Evolutionary conservation across 352 stramenopile species (phyloP).

Genomic region (Phytopythium ostracodes): DNA sequence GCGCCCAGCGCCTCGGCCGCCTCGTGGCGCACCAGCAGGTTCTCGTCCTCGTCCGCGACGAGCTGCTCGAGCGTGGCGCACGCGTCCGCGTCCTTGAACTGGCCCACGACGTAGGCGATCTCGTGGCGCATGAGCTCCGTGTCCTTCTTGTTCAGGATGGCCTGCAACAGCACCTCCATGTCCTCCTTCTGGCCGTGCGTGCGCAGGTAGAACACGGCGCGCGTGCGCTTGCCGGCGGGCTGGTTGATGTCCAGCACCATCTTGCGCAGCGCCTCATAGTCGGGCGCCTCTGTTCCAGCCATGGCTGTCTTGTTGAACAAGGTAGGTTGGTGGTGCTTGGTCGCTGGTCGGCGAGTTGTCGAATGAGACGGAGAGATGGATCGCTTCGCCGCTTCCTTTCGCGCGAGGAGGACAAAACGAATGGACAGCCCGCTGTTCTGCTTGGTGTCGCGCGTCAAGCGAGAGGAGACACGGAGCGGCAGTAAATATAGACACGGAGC

Average conservation of each 20-base stretch:
- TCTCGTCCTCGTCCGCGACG: conserved; percentile 84
- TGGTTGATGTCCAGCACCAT: conserved; percentile 78
- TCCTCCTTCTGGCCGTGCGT: conserved; percentile 76
- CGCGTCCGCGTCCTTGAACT: conserved; percentile 92
- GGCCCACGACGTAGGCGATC: conserved; percentile 97
- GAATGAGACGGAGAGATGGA: background rate
- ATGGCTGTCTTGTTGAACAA: conserved; percentile 4
- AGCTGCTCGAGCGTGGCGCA: conserved; percentile 75
- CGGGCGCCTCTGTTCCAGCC: conserved; percentile 29
- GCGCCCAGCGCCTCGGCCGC: conserved; percentile 96
- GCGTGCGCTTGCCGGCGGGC: conserved; percentile 88
- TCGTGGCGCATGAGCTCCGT: conserved; percentile 97
- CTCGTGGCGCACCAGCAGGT: conserved; percentile 92
- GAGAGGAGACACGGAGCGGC: background rate
- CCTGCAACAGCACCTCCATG: conserved; percentile 68
- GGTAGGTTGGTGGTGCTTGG: background rate
- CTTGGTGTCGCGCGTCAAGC: background rate
- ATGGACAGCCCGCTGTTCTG: background rate
- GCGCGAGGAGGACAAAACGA: background rate
- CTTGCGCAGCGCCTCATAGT: conserved; percentile 53
- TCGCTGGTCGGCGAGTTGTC: background rate
- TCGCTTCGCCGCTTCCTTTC: no score
- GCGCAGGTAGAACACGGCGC: conserved; percentile 90
- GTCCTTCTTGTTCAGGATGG: conserved; percentile 82
- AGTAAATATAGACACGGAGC: background rate